Conservation (phyloP, 2,329 filamentous ascomycete genomes). For the Phialocephala subalpina region DNA sequence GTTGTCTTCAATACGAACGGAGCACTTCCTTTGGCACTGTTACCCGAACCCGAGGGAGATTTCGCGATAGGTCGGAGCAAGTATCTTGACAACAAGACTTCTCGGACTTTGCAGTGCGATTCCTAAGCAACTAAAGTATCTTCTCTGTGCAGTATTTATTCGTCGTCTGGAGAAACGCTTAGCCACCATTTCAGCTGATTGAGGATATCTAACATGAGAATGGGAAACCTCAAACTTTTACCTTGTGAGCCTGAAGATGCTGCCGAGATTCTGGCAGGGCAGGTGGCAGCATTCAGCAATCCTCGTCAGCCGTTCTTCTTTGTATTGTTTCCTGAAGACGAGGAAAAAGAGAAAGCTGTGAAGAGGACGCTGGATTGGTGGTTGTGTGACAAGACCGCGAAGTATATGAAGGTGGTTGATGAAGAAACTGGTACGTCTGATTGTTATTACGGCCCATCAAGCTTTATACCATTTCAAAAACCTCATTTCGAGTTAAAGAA, state of each 20-base stretch:
- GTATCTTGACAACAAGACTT: too few relatives aligned
- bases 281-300: constrained; percentile 28
- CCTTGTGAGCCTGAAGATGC: constrained; percentile 17
- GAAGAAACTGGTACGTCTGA: constrained; percentile 26
- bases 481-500: too few relatives aligned
- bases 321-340: constrained; percentile 26
- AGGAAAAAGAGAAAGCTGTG: constrained; percentile 24
- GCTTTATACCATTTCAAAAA: too few relatives aligned
- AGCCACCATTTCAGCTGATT: too few relatives aligned
- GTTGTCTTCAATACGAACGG: too few relatives aligned
- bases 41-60: too few relatives aligned
- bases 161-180: too few relatives aligned
- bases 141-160: too few relatives aligned
- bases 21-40: too few relatives aligned
- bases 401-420: constrained; percentile 35
- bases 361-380: constrained; percentile 32
- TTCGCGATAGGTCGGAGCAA: too few relatives aligned
- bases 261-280: constrained; percentile 27
- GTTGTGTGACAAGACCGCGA: constrained; percentile 23
- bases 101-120: too few relatives aligned
- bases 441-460: not conserved
- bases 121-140: too few relatives aligned
- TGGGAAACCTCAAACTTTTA: constrained; percentile 7
- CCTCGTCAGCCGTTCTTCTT: constrained; percentile 32
- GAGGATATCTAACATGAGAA: not conserved